Conservation (phyloP, 768 basidiomycete genomes). For the Pulveroboletus ravenelii region DNA sequence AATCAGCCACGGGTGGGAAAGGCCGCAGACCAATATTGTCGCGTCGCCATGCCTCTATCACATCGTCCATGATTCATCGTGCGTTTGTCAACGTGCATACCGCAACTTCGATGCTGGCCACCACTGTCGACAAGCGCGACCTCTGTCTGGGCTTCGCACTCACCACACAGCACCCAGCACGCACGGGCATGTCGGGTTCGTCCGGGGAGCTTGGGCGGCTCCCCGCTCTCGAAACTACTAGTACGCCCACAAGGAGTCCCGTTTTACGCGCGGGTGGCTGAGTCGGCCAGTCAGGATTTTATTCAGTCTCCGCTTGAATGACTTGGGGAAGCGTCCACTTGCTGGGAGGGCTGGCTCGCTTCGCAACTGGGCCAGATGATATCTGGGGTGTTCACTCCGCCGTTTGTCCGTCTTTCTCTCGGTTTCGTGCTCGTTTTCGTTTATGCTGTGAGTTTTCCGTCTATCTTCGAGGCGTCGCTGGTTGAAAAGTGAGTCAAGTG, state of each 20-base stretch:
- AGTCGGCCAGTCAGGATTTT: too few relatives aligned
- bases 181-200: neutral
- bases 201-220: neutral
- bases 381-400: neutral
- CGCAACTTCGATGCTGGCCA: neutral
- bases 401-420: neutral
- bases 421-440: neutral
- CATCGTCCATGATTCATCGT: slow-evolving; percentile 12
- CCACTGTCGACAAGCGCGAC: neutral
- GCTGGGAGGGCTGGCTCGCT: slow-evolving; percentile 9
- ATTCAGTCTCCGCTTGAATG: slow-evolving; percentile 20
- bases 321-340: neutral
- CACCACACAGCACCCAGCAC: neutral
- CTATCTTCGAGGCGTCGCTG: slow-evolving; percentile 14
- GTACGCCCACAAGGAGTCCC: slow-evolving; percentile 7
- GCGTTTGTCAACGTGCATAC: neutral
- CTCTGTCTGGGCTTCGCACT: neutral
- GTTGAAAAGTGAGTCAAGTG: slow-evolving; percentile 19
- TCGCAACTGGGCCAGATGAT: slow-evolving; percentile 8
- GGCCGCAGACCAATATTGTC: slow-evolving; percentile 3
- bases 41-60: slow-evolving; percentile 10
- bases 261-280: slow-evolving; percentile 3
- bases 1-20: slow-evolving; percentile 23
- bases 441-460: slow-evolving; percentile 6
- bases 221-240: neutral